These are phyloP conservation scores for Cercospora sp. DNA, from an alignment of 2,329 filamentous ascomycete species.

Conservation along the genomic window DNA sequence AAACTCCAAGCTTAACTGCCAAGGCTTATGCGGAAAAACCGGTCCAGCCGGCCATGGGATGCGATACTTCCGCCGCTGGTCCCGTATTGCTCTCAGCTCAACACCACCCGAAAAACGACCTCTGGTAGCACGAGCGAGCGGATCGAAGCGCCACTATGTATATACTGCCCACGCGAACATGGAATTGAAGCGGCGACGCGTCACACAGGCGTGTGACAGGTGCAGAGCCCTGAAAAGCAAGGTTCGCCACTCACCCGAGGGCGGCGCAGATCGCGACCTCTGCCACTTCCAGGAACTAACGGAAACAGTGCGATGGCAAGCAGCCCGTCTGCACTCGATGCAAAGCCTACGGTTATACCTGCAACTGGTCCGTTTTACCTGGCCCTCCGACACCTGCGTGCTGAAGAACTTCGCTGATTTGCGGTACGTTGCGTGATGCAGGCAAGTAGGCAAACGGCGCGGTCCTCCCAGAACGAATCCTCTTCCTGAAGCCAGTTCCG, in stretches of 20 bases:
- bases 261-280: not conserved
- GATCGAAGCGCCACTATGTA: not conserved
- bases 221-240: constrained; percentile 19
- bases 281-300: not conserved
- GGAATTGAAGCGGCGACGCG: constrained; percentile 19
- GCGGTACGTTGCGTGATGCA: not conserved
- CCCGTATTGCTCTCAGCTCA: not conserved
- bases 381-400: not conserved
- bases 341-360: constrained; percentile 21
- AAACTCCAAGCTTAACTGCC: not conserved
- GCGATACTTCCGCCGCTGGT: not conserved
- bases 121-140: not conserved
- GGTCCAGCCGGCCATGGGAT: not conserved
- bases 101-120: not conserved
- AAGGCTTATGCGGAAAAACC: not conserved
- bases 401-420: not conserved
- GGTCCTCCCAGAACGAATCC: constrained; percentile 14
- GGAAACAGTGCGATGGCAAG: constrained; percentile 17
- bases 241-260: constrained; percentile 3
- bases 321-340: constrained; percentile 18
- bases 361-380: constrained; percentile 11
- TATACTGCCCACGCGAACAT: not conserved
- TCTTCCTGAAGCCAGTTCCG: not conserved
- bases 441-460: constrained; percentile 16
- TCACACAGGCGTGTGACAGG: constrained; percentile 21